A percentile compares a stretch with the other conserved stretches of the same genome.
phyloP scores from a whole-genome alignment of 305 asterid species.

The Fraxinus floribunda region DNA sequence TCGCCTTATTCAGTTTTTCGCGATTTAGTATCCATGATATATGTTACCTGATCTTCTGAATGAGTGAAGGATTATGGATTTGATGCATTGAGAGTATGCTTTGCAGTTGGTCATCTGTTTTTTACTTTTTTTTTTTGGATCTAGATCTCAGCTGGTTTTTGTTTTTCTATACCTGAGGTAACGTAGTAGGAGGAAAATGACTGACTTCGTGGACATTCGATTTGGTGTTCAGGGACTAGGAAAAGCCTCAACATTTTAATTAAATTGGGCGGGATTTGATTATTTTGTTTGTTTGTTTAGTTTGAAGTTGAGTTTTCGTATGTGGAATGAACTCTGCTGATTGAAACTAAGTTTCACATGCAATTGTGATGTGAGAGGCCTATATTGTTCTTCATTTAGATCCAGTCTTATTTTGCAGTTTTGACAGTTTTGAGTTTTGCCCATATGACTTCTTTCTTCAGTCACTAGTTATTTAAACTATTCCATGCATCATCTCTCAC shows the following conservation, averaged over 20 bases:
- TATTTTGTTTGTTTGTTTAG: background rate
- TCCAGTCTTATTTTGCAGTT: background rate
- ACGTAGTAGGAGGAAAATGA: constrained; percentile 4
- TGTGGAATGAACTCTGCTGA: background rate
- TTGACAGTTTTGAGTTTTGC: background rate
- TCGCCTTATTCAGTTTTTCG: background rate
- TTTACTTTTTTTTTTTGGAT: constrained; percentile 9
- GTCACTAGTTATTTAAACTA: background rate
- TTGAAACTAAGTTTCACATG: background rate
- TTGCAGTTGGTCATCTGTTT: background rate
- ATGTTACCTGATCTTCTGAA: background rate
- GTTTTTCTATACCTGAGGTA: constrained; percentile 15
- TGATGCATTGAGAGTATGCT: constrained; percentile 12
- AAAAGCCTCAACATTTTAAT: background rate
- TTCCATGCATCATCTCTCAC: background rate
- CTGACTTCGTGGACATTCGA: background rate
- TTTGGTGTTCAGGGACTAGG: background rate
- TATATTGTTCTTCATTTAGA: background rate
- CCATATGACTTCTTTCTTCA: background rate
- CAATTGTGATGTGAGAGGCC: background rate
- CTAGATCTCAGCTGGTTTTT: constrained; percentile 16
- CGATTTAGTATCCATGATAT: background rate
- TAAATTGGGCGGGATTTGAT: background rate
- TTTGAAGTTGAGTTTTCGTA: background rate
- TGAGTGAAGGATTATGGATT: constrained; percentile 22